Conservation (phyloP, 805 yeast species). For the Pichia membranifaciens region DNA sequence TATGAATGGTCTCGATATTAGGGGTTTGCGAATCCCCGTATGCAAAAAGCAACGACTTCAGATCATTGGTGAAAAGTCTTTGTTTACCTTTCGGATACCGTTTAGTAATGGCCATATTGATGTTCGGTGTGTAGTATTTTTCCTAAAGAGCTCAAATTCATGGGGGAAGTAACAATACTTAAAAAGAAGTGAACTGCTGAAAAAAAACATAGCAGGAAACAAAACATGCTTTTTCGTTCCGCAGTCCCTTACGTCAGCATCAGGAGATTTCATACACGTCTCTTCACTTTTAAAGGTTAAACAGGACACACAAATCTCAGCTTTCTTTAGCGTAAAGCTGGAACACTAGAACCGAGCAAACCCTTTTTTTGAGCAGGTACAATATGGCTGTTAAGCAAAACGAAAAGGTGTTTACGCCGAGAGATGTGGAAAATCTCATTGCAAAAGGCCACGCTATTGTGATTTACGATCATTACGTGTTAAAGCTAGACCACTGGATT, state of each 20-base stretch:
- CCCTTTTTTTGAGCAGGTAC: too few species aligned
- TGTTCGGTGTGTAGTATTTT: neutral
- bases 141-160: too few species aligned
- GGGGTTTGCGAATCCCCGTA: conserved; percentile 72
- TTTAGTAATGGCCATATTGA: conserved; percentile 13
- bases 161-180: too few species aligned
- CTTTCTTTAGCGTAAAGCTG: too few species aligned
- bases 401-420: conserved; percentile 29
- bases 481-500: conserved; percentile 68
- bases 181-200: too few species aligned
- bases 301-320: too few species aligned
- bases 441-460: conserved; percentile 66
- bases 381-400: conserved; percentile 1
- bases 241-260: neutral
- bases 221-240: neutral
- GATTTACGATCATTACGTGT: conserved; percentile 53
- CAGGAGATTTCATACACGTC: neutral
- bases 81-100: conserved; percentile 20
- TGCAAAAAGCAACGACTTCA: conserved; percentile 58
- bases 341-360: too few species aligned
- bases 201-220: too few species aligned
- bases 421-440: conserved; percentile 53
- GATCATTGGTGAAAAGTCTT: conserved; percentile 34
- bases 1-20: conserved; percentile 55
- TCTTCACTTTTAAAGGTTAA: too few species aligned